Base-by-base conservation (phyloP, 2,329 filamentous ascomycete species). In the Fusarium brachygibbosum region DNA sequence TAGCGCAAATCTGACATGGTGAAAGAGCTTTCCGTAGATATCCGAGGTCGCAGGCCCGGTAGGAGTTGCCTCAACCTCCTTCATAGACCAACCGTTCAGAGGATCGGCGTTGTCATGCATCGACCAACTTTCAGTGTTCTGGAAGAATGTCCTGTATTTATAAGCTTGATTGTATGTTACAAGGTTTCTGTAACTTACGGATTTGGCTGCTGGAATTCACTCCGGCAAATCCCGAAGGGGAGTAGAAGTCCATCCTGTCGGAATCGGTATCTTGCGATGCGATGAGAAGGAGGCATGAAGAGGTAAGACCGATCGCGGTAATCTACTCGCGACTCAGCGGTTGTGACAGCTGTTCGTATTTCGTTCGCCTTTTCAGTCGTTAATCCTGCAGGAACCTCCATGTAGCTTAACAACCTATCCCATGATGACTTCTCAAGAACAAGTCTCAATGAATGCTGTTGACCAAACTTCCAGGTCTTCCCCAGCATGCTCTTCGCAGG, bases 11-110 rank as follows among this genome's bases (percentile, higher is more conserved):
- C 17, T 28, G 9, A 68, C 2, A 31, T 64, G 7, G 6, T 41
- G 25, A 6, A 60, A 68, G 4, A 68, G 51, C 32, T 68, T 69
- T 3, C 66, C 59, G 2, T 48, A 69, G 21, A 68, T 55, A 16
- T 69, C 55, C 8, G 38, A 48, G 7, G 55, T 57, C 0, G 63
- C 52, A 17, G 10, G 4, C n/a, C 63, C 55, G 19, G 11, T 42
- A 5, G 31, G 29, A 14, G 38, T 48, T 19, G 14, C 10, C 3
- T 37, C 50, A 12, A 69, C 31, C 1, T 69, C 59, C 3, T 37
- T 32, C 4, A 19, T 14, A 5, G 38, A 48, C 66, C 63, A 69
- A 6, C 66, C 52, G 1, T 28, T 9, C 2, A 64, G 17, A 32
- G 55, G 63, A 46, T 58, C 34, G 5, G 35, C 37, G 12, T 38